Percentiles rank a stretch among this genome's conserved stretches.
phyloP scores from a whole-genome alignment of 2,329 filamentous ascomycete genomes.

The Aspergillus hortae region DNA sequence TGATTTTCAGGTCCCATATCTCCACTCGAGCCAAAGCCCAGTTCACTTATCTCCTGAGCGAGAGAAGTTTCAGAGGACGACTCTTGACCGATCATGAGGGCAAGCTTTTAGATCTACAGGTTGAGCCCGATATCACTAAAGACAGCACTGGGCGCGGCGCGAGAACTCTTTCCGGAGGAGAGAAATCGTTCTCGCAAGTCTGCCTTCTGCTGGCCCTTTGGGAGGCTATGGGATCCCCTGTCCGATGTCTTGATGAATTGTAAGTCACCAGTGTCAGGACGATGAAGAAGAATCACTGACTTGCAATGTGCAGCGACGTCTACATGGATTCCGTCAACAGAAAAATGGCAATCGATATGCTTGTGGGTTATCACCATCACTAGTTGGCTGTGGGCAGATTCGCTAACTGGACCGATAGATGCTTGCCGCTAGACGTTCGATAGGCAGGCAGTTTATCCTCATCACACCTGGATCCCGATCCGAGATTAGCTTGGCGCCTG shows the following conservation, averaged over 20 bases:
- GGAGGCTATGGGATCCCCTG: constrained; percentile 96
- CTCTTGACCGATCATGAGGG: constrained; percentile 72
- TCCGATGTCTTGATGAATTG: constrained; percentile 95
- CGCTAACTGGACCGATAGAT: constrained; percentile 53
- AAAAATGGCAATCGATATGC: constrained; percentile 87
- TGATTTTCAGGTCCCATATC: constrained; percentile 76
- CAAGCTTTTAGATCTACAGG: constrained; percentile 72
- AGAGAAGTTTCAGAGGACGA: constrained; percentile 81
- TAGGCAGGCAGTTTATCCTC: constrained; percentile 91
- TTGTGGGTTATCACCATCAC: constrained; percentile 57
- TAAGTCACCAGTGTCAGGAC: constrained; percentile 29
- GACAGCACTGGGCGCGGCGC: constrained; percentile 72
- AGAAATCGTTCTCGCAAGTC: constrained; percentile 97
- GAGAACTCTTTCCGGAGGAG: constrained; percentile 89
- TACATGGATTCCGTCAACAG: constrained; percentile 99
- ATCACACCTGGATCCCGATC: constrained; percentile 88
- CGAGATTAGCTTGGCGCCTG: constrained; percentile 43
- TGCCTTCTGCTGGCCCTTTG: constrained; percentile 89
- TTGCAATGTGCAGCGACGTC: constrained; percentile 60
- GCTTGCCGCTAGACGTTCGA: constrained; percentile 74
- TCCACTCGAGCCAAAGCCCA: constrained; percentile 79
- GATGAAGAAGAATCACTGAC: constrained; percentile 15
- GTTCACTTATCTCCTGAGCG: constrained; percentile 83
- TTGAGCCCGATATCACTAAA: constrained; percentile 67
- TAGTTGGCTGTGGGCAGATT: background rate